Evolutionary conservation across 148 eudicot genomes (phyloP), one percentile per base, ranked within the genome.

Genomic region (Arctostaphylos glauca): DNA sequence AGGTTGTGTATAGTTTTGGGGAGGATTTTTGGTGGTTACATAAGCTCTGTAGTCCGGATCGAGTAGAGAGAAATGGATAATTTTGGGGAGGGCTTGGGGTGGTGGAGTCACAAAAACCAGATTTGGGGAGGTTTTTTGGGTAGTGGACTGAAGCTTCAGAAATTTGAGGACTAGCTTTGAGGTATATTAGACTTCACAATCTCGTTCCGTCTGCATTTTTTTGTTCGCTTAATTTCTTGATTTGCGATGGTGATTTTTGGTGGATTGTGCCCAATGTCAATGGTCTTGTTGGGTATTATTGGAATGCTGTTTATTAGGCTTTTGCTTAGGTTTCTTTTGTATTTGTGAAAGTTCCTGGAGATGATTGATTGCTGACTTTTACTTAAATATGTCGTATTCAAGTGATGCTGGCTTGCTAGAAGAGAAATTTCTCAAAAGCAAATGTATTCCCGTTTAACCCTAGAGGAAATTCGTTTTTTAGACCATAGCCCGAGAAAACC

Each of bases 161-260:
- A n/a, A n/a, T n/a, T n/a, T n/a, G n/a, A n/a, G n/a, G n/a, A n/a
- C n/a, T n/a, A n/a, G n/a, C n/a, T n/a, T n/a, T n/a, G n/a, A n/a
- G 87, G 89, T 85, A 85, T 16, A 16, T 43, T 58, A 31, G 18
- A 48, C 43, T 3, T 81, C 47, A 5, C 5, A 46, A 60, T 58
- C 78, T 77, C 23, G 31, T 83, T 68, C 18, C 54, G 1, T 6
- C 38, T 31, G 38, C 38, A 31, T 10, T 79, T 50, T 19, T 5
- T 68, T 18, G n/a, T 49, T 41, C 15, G 44, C 6, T 31, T 66
- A 25, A 10, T 81, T 55, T 60, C 10, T 72, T 75, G 47, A 71
- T 84, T 59, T 21, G 53, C 31, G 14, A 16, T 55, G n/a, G 21
- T 64, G 71, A 19, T 58, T 13, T 74, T 72, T 73, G 64, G 54